Percentiles rank a stretch among this genome's conserved stretches.
These are phyloP conservation scores for Kwoniella sp. DNA, from an alignment of 768 basidiomycete species.

Conservation along the genomic window DNA sequence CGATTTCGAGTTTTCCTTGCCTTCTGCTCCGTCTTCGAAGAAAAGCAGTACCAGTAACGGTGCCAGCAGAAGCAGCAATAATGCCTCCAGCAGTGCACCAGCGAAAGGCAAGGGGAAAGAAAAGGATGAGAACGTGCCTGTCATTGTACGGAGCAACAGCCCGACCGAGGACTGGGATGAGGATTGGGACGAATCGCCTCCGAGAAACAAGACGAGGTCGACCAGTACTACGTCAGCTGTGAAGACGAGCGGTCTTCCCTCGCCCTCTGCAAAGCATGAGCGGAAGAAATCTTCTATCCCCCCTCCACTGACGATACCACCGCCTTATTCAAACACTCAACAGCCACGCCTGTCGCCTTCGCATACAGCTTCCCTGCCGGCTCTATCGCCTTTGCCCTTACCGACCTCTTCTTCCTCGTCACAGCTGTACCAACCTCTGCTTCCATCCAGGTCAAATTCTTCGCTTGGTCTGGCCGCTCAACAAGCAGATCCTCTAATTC, in stretches of 20 bases:
- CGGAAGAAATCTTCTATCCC: constrained; percentile 19
- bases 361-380: background rate
- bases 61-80: background rate
- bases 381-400: constrained; percentile 11
- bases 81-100: background rate
- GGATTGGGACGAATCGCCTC: constrained; percentile 39
- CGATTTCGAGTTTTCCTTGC: constrained; percentile 46
- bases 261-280: background rate
- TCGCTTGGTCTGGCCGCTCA: background rate
- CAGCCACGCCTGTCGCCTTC: constrained; percentile 25
- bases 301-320: constrained; percentile 23
- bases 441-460: constrained; percentile 15
- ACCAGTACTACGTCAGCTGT: background rate
- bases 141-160: constrained; percentile 1
- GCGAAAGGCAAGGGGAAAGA: constrained; percentile 1
- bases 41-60: background rate
- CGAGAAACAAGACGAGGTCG: constrained; percentile 4
- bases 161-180: constrained; percentile 22
- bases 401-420: constrained; percentile 18
- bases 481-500: background rate
- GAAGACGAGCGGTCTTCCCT: background rate
- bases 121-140: constrained; percentile 12
- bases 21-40: constrained; percentile 10
- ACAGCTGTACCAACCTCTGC: constrained; percentile 11
- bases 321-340: background rate